Base-by-base conservation (phyloP, 2,329 filamentous ascomycete species). In the Penicillium sp. region DNA sequence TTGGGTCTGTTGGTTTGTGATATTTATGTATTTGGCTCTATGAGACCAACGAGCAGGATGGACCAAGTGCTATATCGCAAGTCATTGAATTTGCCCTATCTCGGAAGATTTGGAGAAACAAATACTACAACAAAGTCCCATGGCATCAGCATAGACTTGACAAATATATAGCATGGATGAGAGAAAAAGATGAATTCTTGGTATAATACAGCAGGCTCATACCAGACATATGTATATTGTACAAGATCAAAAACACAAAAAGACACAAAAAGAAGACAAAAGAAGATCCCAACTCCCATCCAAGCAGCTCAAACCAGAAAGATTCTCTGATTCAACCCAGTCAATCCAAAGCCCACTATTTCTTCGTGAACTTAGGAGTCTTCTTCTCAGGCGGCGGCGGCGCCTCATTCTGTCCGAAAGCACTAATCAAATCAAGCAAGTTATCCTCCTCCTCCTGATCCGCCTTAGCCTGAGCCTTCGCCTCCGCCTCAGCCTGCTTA, bases 401-500 rank as follows among this genome's bases (percentile, higher is more conserved):
- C 60, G 69, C 63, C 63, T 75, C 71, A 60, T 73, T 71, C 68
- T 79, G 75, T 31, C 75, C 78, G 68, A 78, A 80, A 43, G 76
- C 79, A 66, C 77, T 80, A 63, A 84, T 83, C 72, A 85, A 72
- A 74, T 85, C 82, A 73, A 86, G 70, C 69, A 85, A 65, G 68
- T 80, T 83, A 60, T 83, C 82, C 51, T 82, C 79, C 57, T 79
- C 75, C 52, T 78, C 74, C 50, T 76, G 72, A 31, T 71, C 75
- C 15, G 64, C 68, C 70, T 76, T 80, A 68, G 78, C 82, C 74
- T 79, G 81, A 70, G 69, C 67, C 23, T 72, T 78, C 77, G 74
- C 60, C 33, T 83, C 74, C 6, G 70, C 70, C 57, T 77, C 76
- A 10, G 68, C 70, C 10, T 68, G 63, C 55, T 71, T 63, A 19